These are phyloP conservation scores for Leccinum obscurum DNA, from an alignment of 768 basidiomycete genomes.

Conservation along the genomic window DNA sequence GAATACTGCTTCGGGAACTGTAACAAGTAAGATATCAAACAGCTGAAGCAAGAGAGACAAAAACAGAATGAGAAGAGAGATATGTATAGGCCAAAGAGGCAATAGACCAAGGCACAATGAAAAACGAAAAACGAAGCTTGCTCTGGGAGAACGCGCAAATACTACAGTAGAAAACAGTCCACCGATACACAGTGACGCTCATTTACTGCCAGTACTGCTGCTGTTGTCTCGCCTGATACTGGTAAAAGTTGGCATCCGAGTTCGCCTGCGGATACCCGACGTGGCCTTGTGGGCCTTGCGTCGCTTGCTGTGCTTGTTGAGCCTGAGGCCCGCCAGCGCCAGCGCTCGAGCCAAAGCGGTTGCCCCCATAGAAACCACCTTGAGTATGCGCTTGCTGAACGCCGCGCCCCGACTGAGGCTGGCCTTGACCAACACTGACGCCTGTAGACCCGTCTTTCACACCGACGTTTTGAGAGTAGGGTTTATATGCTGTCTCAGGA, in stretches of 20 bases:
- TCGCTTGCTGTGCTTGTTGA: conserved; percentile 43
- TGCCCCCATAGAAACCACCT: conserved; percentile 46
- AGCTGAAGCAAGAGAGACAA: conserved; percentile 26
- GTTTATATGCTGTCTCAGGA: conserved; percentile 75
- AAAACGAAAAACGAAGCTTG: conserved; percentile 9
- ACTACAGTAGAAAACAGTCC: background rate
- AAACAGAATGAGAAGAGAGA: conserved; percentile 9
- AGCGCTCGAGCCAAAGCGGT: conserved; percentile 44
- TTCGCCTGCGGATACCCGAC: conserved; percentile 53
- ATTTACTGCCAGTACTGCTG: conserved; percentile 53
- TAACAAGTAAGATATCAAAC: conserved; percentile 32
- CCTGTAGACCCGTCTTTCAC: conserved; percentile 60
- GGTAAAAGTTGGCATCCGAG: conserved; percentile 68
- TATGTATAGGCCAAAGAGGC: conserved; percentile 6
- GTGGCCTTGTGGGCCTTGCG: conserved; percentile 39
- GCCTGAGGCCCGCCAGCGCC: conserved; percentile 48
- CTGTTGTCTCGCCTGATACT: conserved; percentile 66
- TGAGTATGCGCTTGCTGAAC: conserved; percentile 46
- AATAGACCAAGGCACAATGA: conserved; percentile 2
- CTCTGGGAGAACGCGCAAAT: background rate
- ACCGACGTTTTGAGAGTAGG: conserved; percentile 53
- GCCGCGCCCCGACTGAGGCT: conserved; percentile 42
- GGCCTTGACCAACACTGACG: conserved; percentile 39
- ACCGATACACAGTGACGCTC: background rate
- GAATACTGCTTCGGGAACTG: conserved; percentile 24